Base-by-base conservation (phyloP, 345 rosid genomes). In the Barbarea vulgaris region DNA sequence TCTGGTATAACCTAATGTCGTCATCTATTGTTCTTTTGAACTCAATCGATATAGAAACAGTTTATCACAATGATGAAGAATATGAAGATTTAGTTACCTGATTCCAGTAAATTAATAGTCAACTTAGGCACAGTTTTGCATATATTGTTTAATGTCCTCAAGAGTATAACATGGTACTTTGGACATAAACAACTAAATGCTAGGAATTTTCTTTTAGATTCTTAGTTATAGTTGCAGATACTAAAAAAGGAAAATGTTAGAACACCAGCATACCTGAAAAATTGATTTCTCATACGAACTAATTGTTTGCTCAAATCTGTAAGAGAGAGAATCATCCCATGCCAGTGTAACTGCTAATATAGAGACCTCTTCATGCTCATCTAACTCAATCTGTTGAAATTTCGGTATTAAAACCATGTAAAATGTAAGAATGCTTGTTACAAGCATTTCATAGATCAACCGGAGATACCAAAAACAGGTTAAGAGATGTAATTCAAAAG, bases 301-400 rank as follows among this genome's bases (percentile, higher is more conserved):
- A 65, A 91, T 76, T 34, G 90, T 87, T 75, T 86, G 83, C 64
- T 85, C 83, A 80, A 94, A 85, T 30, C 85, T 72, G 71, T 78
- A 79, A 63, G 67, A 70, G 68, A 66, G 73, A 71, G 84, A 64
- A 66, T 86, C 92, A 72, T 80, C 77, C 97, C 97, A 93, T 48
- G 88, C 94, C 77, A 93, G 68, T 47, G 91, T 87, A 70, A 85
- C 90, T 31, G 89, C 83, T 72, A 93, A 79, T 80, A 85, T 77
- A 72, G 97, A 93, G 78, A 82, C 61, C 76, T 82, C 88, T 60
- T 56, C 84, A 4, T 53, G 79, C 84, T 93, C 96, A 77, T 84
- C 87, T 80, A 91, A 81, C 80, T 93, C 98, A 25, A 93, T 83
- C 98, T 93, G 93, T 82, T 77, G 41, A 77, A 57, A 73, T 24